phyloP scores from a whole-genome alignment of 768 basidiomycete species.

The Phlegmacium glaucopus region DNA sequence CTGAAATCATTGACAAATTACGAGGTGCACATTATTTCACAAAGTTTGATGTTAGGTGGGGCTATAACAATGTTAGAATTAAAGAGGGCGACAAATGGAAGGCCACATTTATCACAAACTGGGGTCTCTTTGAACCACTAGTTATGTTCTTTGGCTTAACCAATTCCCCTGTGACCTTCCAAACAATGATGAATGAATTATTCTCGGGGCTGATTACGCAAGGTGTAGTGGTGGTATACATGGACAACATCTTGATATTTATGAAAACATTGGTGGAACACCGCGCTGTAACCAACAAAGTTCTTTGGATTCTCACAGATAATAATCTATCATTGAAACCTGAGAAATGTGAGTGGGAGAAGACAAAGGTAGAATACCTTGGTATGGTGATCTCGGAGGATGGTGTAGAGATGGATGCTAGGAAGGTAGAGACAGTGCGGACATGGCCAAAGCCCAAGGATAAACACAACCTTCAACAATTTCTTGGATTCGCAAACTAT shows the following conservation, averaged over 20 bases:
- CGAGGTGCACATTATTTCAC: conserved; percentile 23
- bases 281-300: background rate
- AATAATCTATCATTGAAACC: conserved; percentile 31
- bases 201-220: background rate
- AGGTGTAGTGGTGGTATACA: conserved; percentile 30
- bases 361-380: conserved; percentile 25
- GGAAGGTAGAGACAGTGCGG: conserved; percentile 25
- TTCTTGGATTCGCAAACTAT: conserved; percentile 39
- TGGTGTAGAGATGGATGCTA: conserved; percentile 26
- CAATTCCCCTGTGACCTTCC: conserved; percentile 20
- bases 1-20: conserved; percentile 24
- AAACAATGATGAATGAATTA: conserved; percentile 6
- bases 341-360: conserved; percentile 34
- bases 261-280: conserved; percentile 10
- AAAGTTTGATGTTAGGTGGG: conserved; percentile 35
- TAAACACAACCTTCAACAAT: conserved; percentile 31
- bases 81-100: conserved; percentile 34
- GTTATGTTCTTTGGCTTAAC: conserved; percentile 36
- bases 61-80: conserved; percentile 34
- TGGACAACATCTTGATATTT: conserved; percentile 40
- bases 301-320: conserved; percentile 18
- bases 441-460: conserved; percentile 29
- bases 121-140: conserved; percentile 30
- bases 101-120: conserved; percentile 11
- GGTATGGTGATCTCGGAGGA: conserved; percentile 20